These are phyloP conservation scores for Nannizziopsis arthrosporioides DNA, from an alignment of 2,329 filamentous ascomycete species.

Conservation along the genomic window DNA sequence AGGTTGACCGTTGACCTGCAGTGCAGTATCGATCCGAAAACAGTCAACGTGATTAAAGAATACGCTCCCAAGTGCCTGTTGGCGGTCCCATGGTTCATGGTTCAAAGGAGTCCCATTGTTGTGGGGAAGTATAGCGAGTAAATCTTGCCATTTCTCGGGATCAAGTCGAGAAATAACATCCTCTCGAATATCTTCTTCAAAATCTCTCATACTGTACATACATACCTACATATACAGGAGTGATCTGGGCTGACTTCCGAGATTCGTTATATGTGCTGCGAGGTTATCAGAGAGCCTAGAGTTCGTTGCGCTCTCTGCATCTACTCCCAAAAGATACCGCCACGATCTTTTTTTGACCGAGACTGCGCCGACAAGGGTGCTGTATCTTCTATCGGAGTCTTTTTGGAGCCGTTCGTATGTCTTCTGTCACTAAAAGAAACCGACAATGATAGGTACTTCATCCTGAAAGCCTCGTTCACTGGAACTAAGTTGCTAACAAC, in stretches of 20 bases:
- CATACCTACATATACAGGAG: background rate
- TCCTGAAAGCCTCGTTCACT: background rate
- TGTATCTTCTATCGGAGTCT: too few relatives aligned
- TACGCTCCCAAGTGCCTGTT: background rate
- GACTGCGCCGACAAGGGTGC: too few relatives aligned
- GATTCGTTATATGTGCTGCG: too few relatives aligned
- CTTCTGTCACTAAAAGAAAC: background rate
- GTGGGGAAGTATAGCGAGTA: too few relatives aligned
- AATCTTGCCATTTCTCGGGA: too few relatives aligned
- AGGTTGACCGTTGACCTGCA: too few relatives aligned
- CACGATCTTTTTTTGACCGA: too few relatives aligned
- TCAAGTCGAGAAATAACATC: too few relatives aligned
- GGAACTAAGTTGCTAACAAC: background rate
- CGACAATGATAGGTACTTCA: background rate
- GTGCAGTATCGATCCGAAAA: too few relatives aligned
- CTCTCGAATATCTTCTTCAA: too few relatives aligned
- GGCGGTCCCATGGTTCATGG: conserved; percentile 1
- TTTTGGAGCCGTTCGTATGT: too few relatives aligned
- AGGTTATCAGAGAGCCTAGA: background rate
- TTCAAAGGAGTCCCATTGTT: too few relatives aligned
- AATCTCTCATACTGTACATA: background rate
- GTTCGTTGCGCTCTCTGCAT: background rate
- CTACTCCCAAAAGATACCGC: background rate
- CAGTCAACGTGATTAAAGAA: background rate
- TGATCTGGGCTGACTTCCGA: background rate